phyloP scores from a whole-genome alignment of 2,329 filamentous ascomycete species.

The Beauveria scarabaeidicola region DNA sequence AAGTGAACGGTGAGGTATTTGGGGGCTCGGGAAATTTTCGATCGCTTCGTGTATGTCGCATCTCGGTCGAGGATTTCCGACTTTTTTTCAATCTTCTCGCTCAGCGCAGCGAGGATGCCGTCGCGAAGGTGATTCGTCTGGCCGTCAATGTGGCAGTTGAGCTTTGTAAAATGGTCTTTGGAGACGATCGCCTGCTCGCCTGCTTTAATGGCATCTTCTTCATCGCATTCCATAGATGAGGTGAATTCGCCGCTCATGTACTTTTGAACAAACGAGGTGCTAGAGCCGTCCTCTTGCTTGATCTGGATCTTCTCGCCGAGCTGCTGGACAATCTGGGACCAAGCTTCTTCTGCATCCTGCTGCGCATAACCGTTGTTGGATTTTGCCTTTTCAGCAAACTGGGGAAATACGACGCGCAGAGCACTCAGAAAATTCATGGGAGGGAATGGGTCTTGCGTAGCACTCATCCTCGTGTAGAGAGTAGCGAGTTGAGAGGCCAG shows the following conservation, averaged over 20 bases:
- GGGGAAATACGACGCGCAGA: slow-evolving; percentile 72
- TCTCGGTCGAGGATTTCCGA: slow-evolving; percentile 71
- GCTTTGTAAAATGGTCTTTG: slow-evolving; percentile 76
- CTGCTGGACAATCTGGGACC: slow-evolving; percentile 87
- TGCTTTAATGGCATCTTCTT: slow-evolving; percentile 63
- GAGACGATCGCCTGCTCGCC: slow-evolving; percentile 62
- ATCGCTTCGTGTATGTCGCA: slow-evolving; percentile 80
- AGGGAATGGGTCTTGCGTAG: slow-evolving; percentile 79
- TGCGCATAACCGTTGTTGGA: slow-evolving; percentile 83
- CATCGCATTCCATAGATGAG: slow-evolving; percentile 73
- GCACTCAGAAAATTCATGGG: slow-evolving; percentile 77
- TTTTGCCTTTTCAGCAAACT: slow-evolving; percentile 85
- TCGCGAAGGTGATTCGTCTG: slow-evolving; percentile 86
- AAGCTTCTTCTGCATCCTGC: slow-evolving; percentile 96
- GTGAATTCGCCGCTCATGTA: slow-evolving; percentile 82
- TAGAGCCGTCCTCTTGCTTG: slow-evolving; percentile 42
- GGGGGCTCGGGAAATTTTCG: slow-evolving; percentile 80
- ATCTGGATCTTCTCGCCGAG: slow-evolving; percentile 69
- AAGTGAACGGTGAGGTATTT: slow-evolving; percentile 97
- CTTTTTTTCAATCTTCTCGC: slow-evolving; percentile 85
- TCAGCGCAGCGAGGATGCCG: slow-evolving; percentile 72
- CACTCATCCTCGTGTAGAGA: slow-evolving; percentile 80
- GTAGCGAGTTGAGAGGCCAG: slow-evolving; percentile 70
- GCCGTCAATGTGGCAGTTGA: slow-evolving; percentile 89
- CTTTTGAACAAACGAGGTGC: slow-evolving; percentile 74